Conservation (phyloP, 495 filamentous ascomycete genomes). For the Penicillium herquei region DNA sequence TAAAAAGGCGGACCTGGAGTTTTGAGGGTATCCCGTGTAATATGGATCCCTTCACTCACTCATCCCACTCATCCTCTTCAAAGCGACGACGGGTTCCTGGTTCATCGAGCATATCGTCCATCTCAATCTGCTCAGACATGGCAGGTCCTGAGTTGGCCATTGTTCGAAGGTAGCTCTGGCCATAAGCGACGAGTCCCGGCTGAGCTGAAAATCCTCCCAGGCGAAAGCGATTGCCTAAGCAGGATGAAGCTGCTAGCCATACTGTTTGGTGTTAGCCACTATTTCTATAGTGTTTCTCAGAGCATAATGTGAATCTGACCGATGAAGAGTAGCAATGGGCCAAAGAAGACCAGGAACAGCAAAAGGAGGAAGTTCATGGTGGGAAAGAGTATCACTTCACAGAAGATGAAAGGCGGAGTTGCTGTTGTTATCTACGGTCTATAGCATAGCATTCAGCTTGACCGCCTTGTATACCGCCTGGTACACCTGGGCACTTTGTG, state of each 20-base stretch:
- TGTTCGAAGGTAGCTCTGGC: constrained; percentile 52
- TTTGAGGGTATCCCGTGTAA: constrained; percentile 39
- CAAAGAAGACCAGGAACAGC: constrained; percentile 49
- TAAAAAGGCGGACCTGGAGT: constrained; percentile 70
- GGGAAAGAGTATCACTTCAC: neutral
- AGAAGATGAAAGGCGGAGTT: neutral
- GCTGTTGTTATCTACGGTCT: neutral
- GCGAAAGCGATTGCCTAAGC: constrained; percentile 53
- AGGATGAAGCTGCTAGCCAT: constrained; percentile 59
- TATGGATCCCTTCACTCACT: constrained; percentile 7
- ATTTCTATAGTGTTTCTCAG: no score
- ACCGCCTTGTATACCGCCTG: no score
- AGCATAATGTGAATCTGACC: constrained; percentile 30
- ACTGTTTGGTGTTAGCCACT: constrained; percentile 34
- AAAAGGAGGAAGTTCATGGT: constrained; percentile 51
- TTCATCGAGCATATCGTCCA: constrained; percentile 58
- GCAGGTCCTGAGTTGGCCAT: constrained; percentile 52
- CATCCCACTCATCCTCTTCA: constrained; percentile 33
- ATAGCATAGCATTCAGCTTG: no score
- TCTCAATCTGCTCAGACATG: constrained; percentile 64
- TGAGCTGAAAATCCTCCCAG: constrained; percentile 34
- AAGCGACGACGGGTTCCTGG: constrained; percentile 27
- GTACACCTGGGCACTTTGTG: no score
- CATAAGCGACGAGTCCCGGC: constrained; percentile 46
- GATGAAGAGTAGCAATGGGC: constrained; percentile 46